These are phyloP conservation scores for Salvia rosmarinus DNA, from an alignment of 257 asterid species.

Conservation along the genomic window DNA sequence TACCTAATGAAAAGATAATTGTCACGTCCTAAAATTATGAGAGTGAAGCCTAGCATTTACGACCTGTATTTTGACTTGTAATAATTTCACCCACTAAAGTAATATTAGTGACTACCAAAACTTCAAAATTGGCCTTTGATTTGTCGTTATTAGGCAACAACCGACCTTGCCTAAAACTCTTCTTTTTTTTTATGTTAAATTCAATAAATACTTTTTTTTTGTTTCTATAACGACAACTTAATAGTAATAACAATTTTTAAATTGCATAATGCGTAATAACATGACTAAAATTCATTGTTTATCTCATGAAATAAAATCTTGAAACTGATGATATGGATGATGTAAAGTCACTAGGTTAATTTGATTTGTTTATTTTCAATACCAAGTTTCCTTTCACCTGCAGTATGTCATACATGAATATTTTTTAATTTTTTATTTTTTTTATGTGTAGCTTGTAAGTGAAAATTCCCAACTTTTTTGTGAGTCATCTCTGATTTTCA, in stretches of 20 bases:
- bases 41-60: background rate
- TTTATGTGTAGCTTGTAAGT: too few species aligned
- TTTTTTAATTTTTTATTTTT: too few species aligned
- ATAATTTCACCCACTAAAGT: background rate
- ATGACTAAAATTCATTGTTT: too few species aligned
- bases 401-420: too few species aligned
- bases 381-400: too few species aligned
- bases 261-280: too few species aligned
- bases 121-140: background rate
- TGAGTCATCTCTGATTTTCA: background rate
- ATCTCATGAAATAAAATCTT: too few species aligned
- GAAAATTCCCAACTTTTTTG: background rate
- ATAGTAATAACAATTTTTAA: too few species aligned
- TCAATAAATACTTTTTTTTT: background rate
- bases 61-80: background rate
- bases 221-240: background rate
- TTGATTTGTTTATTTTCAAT: too few species aligned
- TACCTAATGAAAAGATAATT: background rate
- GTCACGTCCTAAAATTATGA: background rate
- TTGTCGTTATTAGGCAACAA: background rate
- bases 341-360: too few species aligned
- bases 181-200: background rate
- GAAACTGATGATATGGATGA: too few species aligned
- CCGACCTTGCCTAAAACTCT: background rate
- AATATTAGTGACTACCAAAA: background rate